Conservation (phyloP, 1,284 basidiomycete genomes). For the Boletus sp. region DNA sequence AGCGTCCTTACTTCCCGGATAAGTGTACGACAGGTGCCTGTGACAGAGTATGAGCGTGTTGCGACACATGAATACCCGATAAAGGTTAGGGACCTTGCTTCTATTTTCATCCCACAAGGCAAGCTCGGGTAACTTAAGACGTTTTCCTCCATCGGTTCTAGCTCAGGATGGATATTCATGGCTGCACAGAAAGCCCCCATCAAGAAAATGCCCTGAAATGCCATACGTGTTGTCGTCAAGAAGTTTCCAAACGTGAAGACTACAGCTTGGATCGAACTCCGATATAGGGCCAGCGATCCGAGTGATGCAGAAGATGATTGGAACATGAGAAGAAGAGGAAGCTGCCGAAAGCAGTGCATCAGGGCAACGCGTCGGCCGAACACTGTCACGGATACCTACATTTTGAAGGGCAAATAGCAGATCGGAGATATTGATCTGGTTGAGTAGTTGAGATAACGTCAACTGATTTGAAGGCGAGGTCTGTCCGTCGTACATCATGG, state of each 20-base stretch:
- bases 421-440: slow-evolving; percentile 59
- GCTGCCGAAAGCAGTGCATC: slow-evolving; percentile 38
- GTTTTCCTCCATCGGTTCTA: slow-evolving; percentile 56
- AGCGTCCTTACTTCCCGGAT: slow-evolving; percentile 64
- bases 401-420: slow-evolving; percentile 63
- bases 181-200: slow-evolving; percentile 79
- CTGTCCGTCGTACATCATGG: slow-evolving; percentile 54
- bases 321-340: slow-evolving; percentile 67
- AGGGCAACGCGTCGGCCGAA: slow-evolving; percentile 9
- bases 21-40: slow-evolving; percentile 70
- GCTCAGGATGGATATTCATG: slow-evolving; percentile 59
- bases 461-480: slow-evolving; percentile 38
- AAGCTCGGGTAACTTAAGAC: slow-evolving; percentile 43
- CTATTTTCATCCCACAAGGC: slow-evolving; percentile 61
- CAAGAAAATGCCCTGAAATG: slow-evolving; percentile 75
- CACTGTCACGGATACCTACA: slow-evolving; percentile 38
- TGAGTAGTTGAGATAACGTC: slow-evolving; percentile 41
- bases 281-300: slow-evolving; percentile 73
- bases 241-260: slow-evolving; percentile 60
- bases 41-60: slow-evolving; percentile 13
- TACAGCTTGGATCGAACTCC: slow-evolving; percentile 68
- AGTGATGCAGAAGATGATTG: slow-evolving; percentile 69
- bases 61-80: slow-evolving; percentile 10
- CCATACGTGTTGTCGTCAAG: slow-evolving; percentile 58
- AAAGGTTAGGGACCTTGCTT: slow-evolving; percentile 50